phyloP scores from a whole-genome alignment of 176 grass and related monocot species.

The sorghum (Sorghum bicolor) region Sorghum_bicolor_NCBIv3 NC_012871.2:67907501-67908000 shows the following conservation, averaged over 20 bases:
- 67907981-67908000: neutral
- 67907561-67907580: conserved; percentile 39
- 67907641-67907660: conserved; percentile 1
- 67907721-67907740: conserved; percentile 19
- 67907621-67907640: neutral
- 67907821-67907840: neutral
- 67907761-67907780: conserved; percentile 47
- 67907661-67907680: conserved; percentile 29
- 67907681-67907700: conserved; percentile 24
- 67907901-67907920: conserved; percentile 32
- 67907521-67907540: conserved; percentile 27
- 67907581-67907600: conserved; percentile 64
- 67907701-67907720: conserved; percentile 48
- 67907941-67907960: conserved; percentile 24
- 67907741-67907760: conserved; percentile 28
- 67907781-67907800: conserved; percentile 48
- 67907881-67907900: conserved; percentile 33
- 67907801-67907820: conserved; percentile 29
- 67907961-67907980: conserved; percentile 28
- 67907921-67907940: conserved; percentile 30
- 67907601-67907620: conserved; percentile 35
- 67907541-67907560: conserved; percentile 27
- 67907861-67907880: conserved; percentile 18
- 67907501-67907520: conserved; percentile 54
- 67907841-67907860: conserved; percentile 29